Evolutionary conservation across 1,139 yeast genomes (phyloP).

Genomic region (Hansenula sp.): DNA sequence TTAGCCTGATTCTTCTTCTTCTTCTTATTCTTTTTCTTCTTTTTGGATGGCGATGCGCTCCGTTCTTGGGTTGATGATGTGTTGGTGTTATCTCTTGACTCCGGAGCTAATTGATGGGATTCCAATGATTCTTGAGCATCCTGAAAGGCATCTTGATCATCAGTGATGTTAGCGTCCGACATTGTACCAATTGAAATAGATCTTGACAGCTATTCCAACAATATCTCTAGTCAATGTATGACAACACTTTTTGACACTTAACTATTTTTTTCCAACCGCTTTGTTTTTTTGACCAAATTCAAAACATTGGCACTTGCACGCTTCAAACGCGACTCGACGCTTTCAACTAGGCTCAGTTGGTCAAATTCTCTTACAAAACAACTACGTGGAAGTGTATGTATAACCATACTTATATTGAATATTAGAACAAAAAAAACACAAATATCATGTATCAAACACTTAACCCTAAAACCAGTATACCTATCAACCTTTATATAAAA

Average conservation of each 20-base stretch:
- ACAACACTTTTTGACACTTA: background rate
- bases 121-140: slow-evolving; percentile 3
- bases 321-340: background rate
- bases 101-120: background rate
- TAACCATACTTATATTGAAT: too few relatives aligned
- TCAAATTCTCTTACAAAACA: too few relatives aligned
- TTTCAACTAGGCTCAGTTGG: background rate
- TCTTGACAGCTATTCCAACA: background rate
- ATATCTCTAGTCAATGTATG: too few relatives aligned
- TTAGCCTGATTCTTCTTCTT: slow-evolving; percentile 1
- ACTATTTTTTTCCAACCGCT: background rate
- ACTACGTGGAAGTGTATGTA: too few relatives aligned
- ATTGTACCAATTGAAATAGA: background rate
- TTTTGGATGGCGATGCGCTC: slow-evolving; percentile 3
- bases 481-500: background rate
- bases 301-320: background rate
- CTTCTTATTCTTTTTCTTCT: slow-evolving; percentile 6
- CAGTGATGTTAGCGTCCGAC: background rate
- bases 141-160: slow-evolving; percentile 3
- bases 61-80: background rate
- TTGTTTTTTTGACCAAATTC: background rate
- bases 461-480: too few relatives aligned
- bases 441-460: too few relatives aligned
- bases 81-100: background rate
- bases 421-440: too few relatives aligned